phyloP scores from a whole-genome alignment of 345 rosid species.

The Gossypium rotundifolium region DNA sequence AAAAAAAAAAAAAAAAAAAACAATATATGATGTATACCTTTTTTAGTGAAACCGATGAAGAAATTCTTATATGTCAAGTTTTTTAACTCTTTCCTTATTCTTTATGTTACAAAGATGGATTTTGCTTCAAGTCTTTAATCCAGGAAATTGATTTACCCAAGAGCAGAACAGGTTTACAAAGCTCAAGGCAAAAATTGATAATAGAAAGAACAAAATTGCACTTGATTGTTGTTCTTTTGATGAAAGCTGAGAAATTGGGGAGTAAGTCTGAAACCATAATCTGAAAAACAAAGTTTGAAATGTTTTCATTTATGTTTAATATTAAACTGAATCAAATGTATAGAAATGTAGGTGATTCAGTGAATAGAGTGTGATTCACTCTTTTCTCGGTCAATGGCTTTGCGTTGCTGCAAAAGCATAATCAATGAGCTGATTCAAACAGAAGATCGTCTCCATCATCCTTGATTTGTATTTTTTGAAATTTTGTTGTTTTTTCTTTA shows the following conservation, averaged over 20 bases:
- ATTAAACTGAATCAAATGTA: background rate
- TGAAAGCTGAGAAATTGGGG: background rate
- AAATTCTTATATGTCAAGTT: background rate
- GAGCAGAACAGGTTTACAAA: background rate
- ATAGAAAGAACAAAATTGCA: background rate
- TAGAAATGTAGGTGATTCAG: background rate
- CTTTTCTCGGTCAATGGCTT: constrained; percentile 35
- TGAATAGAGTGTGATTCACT: background rate
- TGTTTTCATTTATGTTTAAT: background rate
- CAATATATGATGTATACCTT: background rate
- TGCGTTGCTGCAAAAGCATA: constrained; percentile 19
- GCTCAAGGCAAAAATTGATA: background rate
- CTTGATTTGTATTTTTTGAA: background rate
- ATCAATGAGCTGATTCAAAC: background rate
- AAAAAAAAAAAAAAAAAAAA: background rate
- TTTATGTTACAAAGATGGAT: background rate
- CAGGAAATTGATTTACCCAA: background rate
- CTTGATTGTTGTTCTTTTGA: background rate
- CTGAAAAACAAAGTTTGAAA: background rate
- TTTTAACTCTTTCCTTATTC: background rate
- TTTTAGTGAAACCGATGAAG: background rate
- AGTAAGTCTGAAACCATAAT: background rate
- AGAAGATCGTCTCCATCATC: no score
- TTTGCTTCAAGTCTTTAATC: background rate
- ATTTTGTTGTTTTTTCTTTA: background rate